A percentile compares a stretch with the other conserved stretches of the same genome.
Conservation (phyloP, 139 green algal species). For the Auxenochlorella pyrenoidosa region DNA sequence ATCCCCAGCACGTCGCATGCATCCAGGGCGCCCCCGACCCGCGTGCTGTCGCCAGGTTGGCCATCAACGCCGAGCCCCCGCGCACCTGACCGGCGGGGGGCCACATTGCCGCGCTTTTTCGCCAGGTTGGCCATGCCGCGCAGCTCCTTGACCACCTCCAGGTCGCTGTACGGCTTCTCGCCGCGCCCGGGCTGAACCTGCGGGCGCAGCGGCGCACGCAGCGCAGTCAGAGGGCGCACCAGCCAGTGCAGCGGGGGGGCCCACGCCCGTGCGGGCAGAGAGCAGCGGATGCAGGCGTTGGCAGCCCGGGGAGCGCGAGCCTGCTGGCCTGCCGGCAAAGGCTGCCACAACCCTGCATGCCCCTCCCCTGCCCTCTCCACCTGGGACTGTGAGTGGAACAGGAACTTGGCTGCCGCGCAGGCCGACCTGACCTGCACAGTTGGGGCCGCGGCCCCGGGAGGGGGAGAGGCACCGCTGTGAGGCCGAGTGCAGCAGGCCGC, state of each 20-base stretch:
- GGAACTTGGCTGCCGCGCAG: constrained; percentile 56
- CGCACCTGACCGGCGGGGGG: constrained; percentile 21
- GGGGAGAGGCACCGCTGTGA: too few relatives aligned
- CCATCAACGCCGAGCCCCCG: too few relatives aligned
- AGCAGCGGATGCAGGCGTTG: too few relatives aligned
- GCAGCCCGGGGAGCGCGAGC: background rate
- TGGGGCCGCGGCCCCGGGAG: too few relatives aligned
- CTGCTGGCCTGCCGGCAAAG: background rate
- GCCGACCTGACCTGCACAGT: background rate
- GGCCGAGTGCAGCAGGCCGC: too few relatives aligned
- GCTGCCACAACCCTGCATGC: background rate
- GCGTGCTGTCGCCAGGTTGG: too few relatives aligned
- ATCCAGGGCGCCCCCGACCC: too few relatives aligned
- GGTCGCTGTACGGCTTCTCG: constrained; percentile 61
- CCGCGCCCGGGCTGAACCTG: constrained; percentile 41
- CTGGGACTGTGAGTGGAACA: constrained; percentile 59
- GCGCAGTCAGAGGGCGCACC: background rate
- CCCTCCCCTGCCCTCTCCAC: background rate
- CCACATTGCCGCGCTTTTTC: constrained; percentile 25
- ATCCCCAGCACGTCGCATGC: too few relatives aligned
- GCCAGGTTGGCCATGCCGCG: constrained; percentile 49
- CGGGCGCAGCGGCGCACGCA: background rate
- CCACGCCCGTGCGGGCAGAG: background rate
- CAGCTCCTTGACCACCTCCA: constrained; percentile 65
- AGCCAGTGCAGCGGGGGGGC: background rate